Base-by-base conservation (phyloP, 1,284 basidiomycete genomes). In the Anthracocystis setariae region DNA sequence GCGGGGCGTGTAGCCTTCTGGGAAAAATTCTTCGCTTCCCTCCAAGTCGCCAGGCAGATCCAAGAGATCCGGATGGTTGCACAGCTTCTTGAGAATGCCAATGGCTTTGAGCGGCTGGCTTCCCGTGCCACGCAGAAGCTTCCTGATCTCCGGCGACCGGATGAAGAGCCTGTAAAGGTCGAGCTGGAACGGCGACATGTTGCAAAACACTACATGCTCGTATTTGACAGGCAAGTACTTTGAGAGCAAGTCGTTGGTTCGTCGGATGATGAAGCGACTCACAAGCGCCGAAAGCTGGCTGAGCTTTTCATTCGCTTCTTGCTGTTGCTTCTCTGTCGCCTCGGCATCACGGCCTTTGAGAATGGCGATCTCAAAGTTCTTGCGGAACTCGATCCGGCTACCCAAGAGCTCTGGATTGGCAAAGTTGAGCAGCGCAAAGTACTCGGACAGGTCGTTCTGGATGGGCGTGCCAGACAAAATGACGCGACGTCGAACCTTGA, bases 201-300 rank as follows among this genome's bases (percentile, higher is more conserved):
- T 87, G 84, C 95, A 98, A 84, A 98, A 99, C 1, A 99, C 96
- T 72, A 98, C 96, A 69, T 98, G 94, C 84, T 98, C 95, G 85
- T 98, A 97, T 83, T 99, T 99, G 85, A 98, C 93, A 3, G 95
- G 95, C 42, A 99, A 84, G 80, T 98, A 99, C 85, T 99, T 99
- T 32, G 94, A 96, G 21, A 98, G 87, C 20, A 99, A 85, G 80
- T 98, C 96, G 81, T 99, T 99, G 17, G 96, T 98, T 47, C 95
- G 87, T 27, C 96, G 88, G 65, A 99, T 98, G 85, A 99, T 97
- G 84, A 99, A 98, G 82, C 92, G 93, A 76, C 90, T 93, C 52
- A 97, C 95, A 43, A 93, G 87, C 1, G 86, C 88, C n/a, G 92
- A 91, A 0, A 99, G 88, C 83, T 98, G 93, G 80, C 93, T 94